phyloP scores from a whole-genome alignment of 768 basidiomycete genomes.

The Hortiboletus campestris region DNA sequence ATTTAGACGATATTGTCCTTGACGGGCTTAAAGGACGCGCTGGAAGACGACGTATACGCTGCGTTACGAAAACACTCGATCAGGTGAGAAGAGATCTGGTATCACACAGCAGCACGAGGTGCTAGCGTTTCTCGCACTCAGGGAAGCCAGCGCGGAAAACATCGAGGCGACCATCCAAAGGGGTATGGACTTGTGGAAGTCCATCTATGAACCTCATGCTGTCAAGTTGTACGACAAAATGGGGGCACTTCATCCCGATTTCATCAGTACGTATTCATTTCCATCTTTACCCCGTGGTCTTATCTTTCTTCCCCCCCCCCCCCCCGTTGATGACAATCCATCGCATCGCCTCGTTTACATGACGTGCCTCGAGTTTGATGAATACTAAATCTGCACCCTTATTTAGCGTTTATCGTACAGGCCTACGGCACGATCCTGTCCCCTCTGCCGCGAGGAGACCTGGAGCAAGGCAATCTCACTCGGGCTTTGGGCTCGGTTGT shows the following conservation, averaged over 20 bases:
- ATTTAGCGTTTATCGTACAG: conserved; percentile 81
- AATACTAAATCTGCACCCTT: conserved; percentile 24
- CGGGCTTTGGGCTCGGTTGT: conserved; percentile 82
- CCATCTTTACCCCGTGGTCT: conserved; percentile 33
- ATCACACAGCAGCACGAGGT: conserved; percentile 20
- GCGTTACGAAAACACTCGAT: conserved; percentile 63
- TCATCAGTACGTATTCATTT: conserved; percentile 69
- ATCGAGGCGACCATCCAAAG: conserved; percentile 67
- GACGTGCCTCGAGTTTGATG: conserved; percentile 34
- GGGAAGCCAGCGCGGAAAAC: conserved; percentile 58
- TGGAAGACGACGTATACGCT: conserved; percentile 79
- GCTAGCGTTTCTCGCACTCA: conserved; percentile 33
- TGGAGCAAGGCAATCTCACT: conserved; percentile 79
- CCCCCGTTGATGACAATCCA: conserved; percentile 27
- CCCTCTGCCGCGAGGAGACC: conserved; percentile 66
- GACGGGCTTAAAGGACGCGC: conserved; percentile 67
- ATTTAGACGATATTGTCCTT: conserved; percentile 79
- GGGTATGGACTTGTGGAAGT: conserved; percentile 75
- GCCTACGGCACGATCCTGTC: conserved; percentile 77
- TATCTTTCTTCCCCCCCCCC: conserved; percentile 22
- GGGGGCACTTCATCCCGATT: conserved; percentile 87
- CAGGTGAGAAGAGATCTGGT: conserved; percentile 47
- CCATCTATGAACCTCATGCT: conserved; percentile 86
- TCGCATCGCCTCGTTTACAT: conserved; percentile 29
- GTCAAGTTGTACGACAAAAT: conserved; percentile 88